A percentile compares a stretch with the other conserved stretches of the same genome.
These are phyloP conservation scores for Neurospora sp. DNA, from an alignment of 495 filamentous ascomycete genomes.

Conservation along the genomic window DNA sequence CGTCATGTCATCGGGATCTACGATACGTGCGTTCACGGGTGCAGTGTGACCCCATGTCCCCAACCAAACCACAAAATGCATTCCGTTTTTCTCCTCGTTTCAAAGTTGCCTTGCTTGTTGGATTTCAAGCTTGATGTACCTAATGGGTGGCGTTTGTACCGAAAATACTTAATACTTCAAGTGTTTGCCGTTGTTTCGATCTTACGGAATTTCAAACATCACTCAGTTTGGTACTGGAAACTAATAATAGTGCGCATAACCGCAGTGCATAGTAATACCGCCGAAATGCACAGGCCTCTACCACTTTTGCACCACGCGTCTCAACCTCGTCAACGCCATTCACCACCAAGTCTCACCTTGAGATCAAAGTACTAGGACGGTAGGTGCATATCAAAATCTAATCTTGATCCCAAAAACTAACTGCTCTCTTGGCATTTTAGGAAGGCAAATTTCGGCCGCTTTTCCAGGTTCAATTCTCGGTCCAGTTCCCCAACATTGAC, in stretches of 20 bases:
- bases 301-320: background rate
- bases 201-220: background rate
- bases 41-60: background rate
- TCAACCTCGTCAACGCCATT: background rate
- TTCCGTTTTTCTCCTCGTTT: background rate
- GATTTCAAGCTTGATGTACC: background rate
- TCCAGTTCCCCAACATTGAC: background rate
- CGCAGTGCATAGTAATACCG: background rate
- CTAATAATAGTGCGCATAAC: background rate
- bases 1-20: constrained; percentile 1
- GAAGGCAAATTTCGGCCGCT: background rate
- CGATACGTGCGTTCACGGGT: background rate
- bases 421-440: background rate
- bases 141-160: background rate
- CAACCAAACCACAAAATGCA: background rate
- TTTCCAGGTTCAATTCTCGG: background rate
- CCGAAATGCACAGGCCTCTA: background rate
- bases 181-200: background rate
- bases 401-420: background rate
- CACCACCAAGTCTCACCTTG: background rate
- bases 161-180: background rate
- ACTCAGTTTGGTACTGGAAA: background rate
- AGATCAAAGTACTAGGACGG: background rate
- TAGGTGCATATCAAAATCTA: background rate
- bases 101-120: background rate